Base-by-base conservation (phyloP, 31 red algal species). In the Porphyra umbilicalis region DNA sequence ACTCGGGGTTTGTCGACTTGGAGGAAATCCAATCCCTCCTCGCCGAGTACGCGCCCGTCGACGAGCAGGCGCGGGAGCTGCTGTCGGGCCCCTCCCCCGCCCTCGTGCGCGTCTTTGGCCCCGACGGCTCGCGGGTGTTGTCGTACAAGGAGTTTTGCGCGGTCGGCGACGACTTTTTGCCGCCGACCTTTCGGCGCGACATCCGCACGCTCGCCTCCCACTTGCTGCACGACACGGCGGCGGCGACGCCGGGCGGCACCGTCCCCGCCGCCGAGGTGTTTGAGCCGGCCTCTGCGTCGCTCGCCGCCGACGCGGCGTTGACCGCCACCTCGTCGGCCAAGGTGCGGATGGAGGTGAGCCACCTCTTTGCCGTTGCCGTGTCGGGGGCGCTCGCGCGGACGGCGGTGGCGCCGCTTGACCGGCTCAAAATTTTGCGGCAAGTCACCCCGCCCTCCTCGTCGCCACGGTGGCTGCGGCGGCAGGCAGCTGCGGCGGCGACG, bases 351-450 rank as follows among this genome's bases (percentile, higher is more conserved):
- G 80, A 90, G 44, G 84, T 92, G 79, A 74, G 76, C 67, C 94
- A 96, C 44, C 83, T 96, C 7, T 33, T 93, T 35, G 82, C 89
- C 76, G 90, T 95, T 6, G 92, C 88, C 29, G 39, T 99, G 31
- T 78, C 93, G 10, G 94, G 92, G 10, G 88, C 82, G 29, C 40
- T 96, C 0, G 85, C 90, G 16, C 83, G 97, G 44, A 95, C 93
- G 35, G 76, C 84, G 32, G 97, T 99, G 16, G 97, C 97, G 8
- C 97, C 97, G 18, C 33, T 99, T 16, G 97, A 99, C 32, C 88
- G 97, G 29, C 57, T 95, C 13, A 99, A 99, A 75, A 90, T 99
- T 46, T 46, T 99, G 38, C 96, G 96, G 93, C 97, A 99, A 83
- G 57, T 71, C 57, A 71, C 57, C 57, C 57, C 57, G 57, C 57